Conservation (phyloP, 768 basidiomycete genomes). For the Boletellus ananiceps region DNA sequence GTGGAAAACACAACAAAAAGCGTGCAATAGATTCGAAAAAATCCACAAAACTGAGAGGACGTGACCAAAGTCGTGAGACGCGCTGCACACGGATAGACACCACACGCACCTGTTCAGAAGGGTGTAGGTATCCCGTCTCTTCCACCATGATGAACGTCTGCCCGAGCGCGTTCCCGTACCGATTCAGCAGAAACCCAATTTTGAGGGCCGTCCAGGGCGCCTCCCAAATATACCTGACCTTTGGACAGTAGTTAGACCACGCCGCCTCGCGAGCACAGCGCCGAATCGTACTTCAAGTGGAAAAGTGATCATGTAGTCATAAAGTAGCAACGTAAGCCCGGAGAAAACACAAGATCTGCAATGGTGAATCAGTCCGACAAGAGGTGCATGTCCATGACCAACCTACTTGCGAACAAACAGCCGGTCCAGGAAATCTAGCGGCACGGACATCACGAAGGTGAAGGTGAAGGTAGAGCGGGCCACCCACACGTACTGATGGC, state of each 20-base stretch:
- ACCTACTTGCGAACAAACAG: constrained; percentile 1
- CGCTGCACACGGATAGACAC: too few relatives aligned
- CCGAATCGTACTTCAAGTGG: constrained; percentile 6
- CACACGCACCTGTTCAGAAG: not conserved
- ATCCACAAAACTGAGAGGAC: not conserved
- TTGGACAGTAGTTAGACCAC: not conserved
- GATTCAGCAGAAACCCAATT: constrained; percentile 8
- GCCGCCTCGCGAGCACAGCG: not conserved
- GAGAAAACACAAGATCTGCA: constrained; percentile 1
- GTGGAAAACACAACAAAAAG: not conserved
- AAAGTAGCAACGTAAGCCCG: constrained; percentile 7
- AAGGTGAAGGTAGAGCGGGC: not conserved
- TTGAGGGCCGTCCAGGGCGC: constrained; percentile 6
- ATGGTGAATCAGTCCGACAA: not conserved
- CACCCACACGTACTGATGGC: not conserved
- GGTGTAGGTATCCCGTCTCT: constrained; percentile 5
- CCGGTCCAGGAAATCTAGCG: not conserved
- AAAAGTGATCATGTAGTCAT: constrained; percentile 12
- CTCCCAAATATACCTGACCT: not conserved
- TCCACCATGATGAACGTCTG: constrained; percentile 11
- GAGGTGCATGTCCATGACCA: not conserved
- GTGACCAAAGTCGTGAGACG: not conserved
- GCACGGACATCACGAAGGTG: not conserved
- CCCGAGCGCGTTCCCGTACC: constrained; percentile 8
- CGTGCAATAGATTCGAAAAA: not conserved